Conservation (phyloP, 2,329 filamentous ascomycete genomes). For the Fusarium tanahbumbuense region DNA sequence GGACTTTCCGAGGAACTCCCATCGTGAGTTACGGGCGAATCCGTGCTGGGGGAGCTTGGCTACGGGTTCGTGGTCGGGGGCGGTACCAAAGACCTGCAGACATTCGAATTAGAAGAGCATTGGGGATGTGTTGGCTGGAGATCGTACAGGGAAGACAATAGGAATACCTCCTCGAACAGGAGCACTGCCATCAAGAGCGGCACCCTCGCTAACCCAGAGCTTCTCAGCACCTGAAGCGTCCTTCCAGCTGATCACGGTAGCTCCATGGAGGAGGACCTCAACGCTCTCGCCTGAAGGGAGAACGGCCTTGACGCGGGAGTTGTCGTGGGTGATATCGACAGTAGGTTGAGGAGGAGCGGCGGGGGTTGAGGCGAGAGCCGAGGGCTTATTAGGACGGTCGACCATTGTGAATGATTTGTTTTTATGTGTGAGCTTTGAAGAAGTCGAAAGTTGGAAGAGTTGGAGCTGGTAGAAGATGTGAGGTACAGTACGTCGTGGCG, state of each 20-base stretch:
- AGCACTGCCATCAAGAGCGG: conserved; percentile 87
- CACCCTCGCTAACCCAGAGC: conserved; percentile 84
- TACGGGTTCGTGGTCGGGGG: conserved; percentile 80
- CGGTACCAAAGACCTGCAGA: conserved; percentile 83
- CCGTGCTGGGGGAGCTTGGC: conserved; percentile 89
- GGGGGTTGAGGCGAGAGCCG: conserved; percentile 79
- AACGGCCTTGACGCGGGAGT: conserved; percentile 78
- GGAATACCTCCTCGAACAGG: conserved; percentile 92
- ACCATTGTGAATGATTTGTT: conserved; percentile 64
- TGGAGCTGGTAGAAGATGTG: conserved; percentile 20
- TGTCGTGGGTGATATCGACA: conserved; percentile 78
- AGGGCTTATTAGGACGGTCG: conserved; percentile 86
- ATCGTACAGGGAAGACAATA: conserved; percentile 87
- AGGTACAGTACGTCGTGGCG: conserved; percentile 22
- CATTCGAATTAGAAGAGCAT: conserved; percentile 2
- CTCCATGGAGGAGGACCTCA: conserved; percentile 88
- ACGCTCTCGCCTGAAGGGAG: conserved; percentile 89
- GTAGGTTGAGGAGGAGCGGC: conserved; percentile 79
- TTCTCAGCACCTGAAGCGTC: conserved; percentile 81
- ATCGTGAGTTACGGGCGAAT: conserved; percentile 88
- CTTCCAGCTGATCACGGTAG: conserved; percentile 95
- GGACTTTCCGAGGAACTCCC: conserved; percentile 94
- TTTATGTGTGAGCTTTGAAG: not conserved
- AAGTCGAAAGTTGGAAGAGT: conserved; percentile 9
- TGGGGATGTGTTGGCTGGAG: not conserved